phyloP scores from a whole-genome alignment of 2,329 filamentous ascomycete species.

The Teratosphaeria zuluensis region DNA sequence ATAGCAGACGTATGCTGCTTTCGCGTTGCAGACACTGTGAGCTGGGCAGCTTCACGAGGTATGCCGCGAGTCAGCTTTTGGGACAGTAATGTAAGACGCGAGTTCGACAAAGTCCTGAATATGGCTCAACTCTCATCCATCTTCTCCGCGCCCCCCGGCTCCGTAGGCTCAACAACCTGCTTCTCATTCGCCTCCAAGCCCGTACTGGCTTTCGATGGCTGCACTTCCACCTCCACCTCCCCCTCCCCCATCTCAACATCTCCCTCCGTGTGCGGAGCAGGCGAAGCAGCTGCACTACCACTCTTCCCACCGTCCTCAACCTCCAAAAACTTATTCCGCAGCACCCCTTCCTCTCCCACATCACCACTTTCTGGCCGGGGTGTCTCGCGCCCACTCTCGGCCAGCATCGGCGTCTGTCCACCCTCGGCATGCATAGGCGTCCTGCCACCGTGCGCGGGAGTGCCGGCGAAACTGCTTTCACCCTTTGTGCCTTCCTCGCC shows the following conservation, averaged over 20 bases:
- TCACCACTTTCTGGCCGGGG: background rate
- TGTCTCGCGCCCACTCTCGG: slow-evolving; percentile 15
- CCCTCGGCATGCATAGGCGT: slow-evolving; percentile 21
- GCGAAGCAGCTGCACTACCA: slow-evolving; percentile 15
- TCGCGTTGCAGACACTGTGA: too few species aligned
- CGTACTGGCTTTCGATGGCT: slow-evolving; percentile 5
- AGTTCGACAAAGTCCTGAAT: too few species aligned
- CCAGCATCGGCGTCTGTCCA: slow-evolving; percentile 28
- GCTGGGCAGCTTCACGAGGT: too few species aligned
- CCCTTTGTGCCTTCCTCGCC: slow-evolving; percentile 31
- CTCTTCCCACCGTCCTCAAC: slow-evolving; percentile 16
- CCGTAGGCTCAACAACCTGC: slow-evolving; percentile 10
- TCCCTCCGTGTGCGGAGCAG: slow-evolving; percentile 10
- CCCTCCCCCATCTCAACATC: slow-evolving; percentile 20
- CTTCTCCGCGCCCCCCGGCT: slow-evolving; percentile 10
- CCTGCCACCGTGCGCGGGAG: slow-evolving; percentile 33
- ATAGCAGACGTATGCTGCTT: too few species aligned
- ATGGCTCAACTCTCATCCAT: slow-evolving; percentile 19
- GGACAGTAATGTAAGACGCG: too few species aligned
- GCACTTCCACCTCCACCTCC: background rate
- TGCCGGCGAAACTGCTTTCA: slow-evolving; percentile 36
- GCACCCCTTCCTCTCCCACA: background rate
- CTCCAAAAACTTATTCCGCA: slow-evolving; percentile 19
- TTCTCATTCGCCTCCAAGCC: slow-evolving; percentile 11
- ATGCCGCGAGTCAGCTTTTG: too few species aligned